Evolutionary conservation across 192 early-diverging fungal genomes (phyloP).

Genomic region (Chytriomyces confervae): DNA sequence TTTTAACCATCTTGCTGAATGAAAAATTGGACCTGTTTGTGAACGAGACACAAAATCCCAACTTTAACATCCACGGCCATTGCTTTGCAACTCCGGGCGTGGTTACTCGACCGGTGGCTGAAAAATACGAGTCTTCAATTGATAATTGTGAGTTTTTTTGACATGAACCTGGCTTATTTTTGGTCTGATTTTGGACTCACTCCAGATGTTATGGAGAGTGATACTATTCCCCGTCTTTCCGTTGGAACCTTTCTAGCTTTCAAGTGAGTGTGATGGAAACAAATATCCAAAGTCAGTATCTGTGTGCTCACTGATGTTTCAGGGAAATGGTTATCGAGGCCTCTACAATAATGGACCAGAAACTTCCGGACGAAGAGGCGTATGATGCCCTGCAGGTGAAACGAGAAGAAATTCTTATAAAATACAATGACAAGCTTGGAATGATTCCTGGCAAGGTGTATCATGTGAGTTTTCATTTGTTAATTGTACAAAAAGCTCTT

Average conservation of each 20-base stretch:
- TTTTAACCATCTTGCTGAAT: slow-evolving; percentile 44
- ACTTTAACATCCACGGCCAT: slow-evolving; percentile 42
- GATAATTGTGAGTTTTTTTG: slow-evolving; percentile 30
- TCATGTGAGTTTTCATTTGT: slow-evolving; percentile 21
- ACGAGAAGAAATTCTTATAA: slow-evolving; percentile 16
- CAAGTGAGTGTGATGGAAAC: slow-evolving; percentile 19
- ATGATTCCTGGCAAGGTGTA: slow-evolving; percentile 31
- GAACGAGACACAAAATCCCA: slow-evolving; percentile 22
- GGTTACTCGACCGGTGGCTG: slow-evolving; percentile 35
- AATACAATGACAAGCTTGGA: slow-evolving; percentile 29
- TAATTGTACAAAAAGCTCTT: neutral
- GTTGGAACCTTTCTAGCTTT: slow-evolving; percentile 29
- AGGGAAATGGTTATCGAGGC: slow-evolving; percentile 37
- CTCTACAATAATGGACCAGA: slow-evolving; percentile 11
- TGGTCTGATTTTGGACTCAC: slow-evolving; percentile 8
- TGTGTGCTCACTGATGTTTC: neutral
- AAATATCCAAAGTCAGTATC: no score
- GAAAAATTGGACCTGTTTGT: slow-evolving; percentile 35
- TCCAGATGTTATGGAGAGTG: slow-evolving; percentile 53
- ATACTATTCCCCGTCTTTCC: slow-evolving; percentile 48
- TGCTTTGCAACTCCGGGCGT: slow-evolving; percentile 50
- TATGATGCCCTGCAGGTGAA: slow-evolving; percentile 19
- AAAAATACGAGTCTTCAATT: slow-evolving; percentile 37
- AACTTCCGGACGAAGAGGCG: slow-evolving; percentile 26
- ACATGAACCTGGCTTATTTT: neutral